phyloP scores from a whole-genome alignment of 805 yeast species.

The Hanseniaspora nectarophila region DNA sequence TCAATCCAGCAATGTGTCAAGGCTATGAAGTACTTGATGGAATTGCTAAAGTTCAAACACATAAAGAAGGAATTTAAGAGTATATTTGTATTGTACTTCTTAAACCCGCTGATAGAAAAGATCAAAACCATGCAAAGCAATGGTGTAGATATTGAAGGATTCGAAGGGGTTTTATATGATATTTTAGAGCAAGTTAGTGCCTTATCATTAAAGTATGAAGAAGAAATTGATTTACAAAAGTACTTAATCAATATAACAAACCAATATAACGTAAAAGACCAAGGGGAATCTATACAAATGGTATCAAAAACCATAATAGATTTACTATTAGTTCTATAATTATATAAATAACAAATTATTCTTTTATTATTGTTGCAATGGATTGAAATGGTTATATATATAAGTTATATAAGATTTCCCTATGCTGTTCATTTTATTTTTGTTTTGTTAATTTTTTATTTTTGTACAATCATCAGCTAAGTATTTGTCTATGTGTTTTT shows the following conservation, averaged over 20 bases:
- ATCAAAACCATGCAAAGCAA: background rate
- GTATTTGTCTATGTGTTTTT: background rate
- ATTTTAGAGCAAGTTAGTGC: background rate
- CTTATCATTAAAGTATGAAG: background rate
- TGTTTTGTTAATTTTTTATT: too few relatives aligned
- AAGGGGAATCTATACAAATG: background rate
- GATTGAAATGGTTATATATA: background rate
- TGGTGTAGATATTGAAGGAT: background rate
- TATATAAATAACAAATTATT: background rate
- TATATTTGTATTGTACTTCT: background rate
- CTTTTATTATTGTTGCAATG: background rate
- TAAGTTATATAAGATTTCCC: background rate
- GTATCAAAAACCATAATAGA: background rate
- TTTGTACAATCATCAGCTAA: background rate
- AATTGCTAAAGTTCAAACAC: background rate
- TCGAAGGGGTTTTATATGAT: background rate
- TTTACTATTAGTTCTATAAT: background rate
- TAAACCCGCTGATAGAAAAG: conserved; percentile 2
- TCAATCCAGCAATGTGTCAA: background rate
- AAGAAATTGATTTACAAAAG: background rate
- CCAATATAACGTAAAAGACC: background rate
- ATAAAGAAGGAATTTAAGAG: conserved; percentile 1
- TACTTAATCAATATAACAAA: background rate
- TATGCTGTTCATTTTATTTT: background rate
- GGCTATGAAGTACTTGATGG: background rate